Conservation (phyloP, 441 rosid genomes). For the Brassica hybrid region DNA sequence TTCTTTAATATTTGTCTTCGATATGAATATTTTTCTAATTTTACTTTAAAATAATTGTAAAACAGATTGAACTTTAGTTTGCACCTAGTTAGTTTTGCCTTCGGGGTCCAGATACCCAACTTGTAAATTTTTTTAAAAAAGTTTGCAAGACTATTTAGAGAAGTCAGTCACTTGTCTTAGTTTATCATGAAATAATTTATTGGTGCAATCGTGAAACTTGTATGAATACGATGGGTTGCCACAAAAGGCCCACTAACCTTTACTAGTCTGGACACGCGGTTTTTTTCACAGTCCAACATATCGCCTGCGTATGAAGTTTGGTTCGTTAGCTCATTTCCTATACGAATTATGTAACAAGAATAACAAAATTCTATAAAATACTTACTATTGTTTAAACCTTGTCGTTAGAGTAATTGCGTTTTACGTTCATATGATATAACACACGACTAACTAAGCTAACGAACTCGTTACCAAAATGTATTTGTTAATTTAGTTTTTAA, state of each 20-base stretch:
- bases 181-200: not conserved
- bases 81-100: not conserved
- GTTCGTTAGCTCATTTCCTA: not conserved
- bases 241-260: not conserved
- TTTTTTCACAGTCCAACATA: not conserved
- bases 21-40: no score
- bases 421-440: not conserved
- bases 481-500: not conserved
- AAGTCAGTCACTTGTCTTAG: not conserved
- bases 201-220: not conserved
- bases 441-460: not conserved
- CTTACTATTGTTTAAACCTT: not conserved
- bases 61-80: not conserved
- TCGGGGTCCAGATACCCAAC: not conserved
- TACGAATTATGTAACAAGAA: no score
- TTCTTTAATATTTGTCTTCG: no score
- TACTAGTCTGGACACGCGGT: not conserved
- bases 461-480: not conserved
- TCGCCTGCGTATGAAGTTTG: not conserved
- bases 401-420: no score
- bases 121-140: not conserved
- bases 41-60: not conserved
- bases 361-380: not conserved
- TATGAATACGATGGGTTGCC: not conserved
- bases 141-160: not conserved